These are phyloP conservation scores for Calonectria pteridis DNA, from an alignment of 2,329 filamentous ascomycete genomes.

Conservation along the genomic window DNA sequence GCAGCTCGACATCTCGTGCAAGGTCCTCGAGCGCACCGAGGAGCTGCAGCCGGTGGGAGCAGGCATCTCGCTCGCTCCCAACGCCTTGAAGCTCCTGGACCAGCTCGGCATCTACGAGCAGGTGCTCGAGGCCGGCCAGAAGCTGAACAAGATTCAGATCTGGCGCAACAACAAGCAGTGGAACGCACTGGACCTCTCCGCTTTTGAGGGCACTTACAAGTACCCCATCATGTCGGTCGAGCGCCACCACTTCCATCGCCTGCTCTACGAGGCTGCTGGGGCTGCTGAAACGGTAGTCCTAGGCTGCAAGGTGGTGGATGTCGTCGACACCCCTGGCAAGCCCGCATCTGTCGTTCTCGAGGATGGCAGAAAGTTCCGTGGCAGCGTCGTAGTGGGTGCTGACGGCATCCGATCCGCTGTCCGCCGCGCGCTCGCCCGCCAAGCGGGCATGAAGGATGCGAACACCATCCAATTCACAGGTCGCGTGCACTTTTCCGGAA, in stretches of 20 bases:
- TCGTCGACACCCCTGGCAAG: slow-evolving; percentile 10
- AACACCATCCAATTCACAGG: slow-evolving; percentile 26
- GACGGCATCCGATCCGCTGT: slow-evolving; percentile 26
- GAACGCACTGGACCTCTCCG: slow-evolving; percentile 21
- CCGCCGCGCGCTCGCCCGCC: slow-evolving; percentile 15
- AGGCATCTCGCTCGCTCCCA: slow-evolving; percentile 25
- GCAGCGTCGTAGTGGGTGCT: slow-evolving; percentile 21
- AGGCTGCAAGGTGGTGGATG: slow-evolving; percentile 20
- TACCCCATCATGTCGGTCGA: slow-evolving; percentile 25
- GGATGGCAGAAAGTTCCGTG: slow-evolving; percentile 19
- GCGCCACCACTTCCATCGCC: slow-evolving; percentile 21
- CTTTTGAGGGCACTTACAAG: slow-evolving; percentile 20
- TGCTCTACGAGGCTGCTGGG: slow-evolving; percentile 23
- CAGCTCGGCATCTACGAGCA: slow-evolving; percentile 22
- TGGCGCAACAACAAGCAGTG: slow-evolving; percentile 27
- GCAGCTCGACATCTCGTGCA: slow-evolving; percentile 23
- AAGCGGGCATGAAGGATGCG: slow-evolving; percentile 21
- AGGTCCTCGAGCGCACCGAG: slow-evolving; percentile 20
- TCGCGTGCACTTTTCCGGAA: slow-evolving; percentile 23
- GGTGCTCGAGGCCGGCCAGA: slow-evolving; percentile 21
- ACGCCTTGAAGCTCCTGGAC: slow-evolving; percentile 23
- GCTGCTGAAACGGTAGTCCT: slow-evolving; percentile 10
- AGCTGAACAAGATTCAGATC: slow-evolving; percentile 23
- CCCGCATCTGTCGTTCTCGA: slow-evolving; percentile 16
- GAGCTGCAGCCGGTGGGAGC: slow-evolving; percentile 19